A percentile compares a stretch with the other conserved stretches of the same genome.
These are phyloP conservation scores for Vigna reflexopilosa DNA, from an alignment of 306 rosid species.

Conservation along the genomic window DNA sequence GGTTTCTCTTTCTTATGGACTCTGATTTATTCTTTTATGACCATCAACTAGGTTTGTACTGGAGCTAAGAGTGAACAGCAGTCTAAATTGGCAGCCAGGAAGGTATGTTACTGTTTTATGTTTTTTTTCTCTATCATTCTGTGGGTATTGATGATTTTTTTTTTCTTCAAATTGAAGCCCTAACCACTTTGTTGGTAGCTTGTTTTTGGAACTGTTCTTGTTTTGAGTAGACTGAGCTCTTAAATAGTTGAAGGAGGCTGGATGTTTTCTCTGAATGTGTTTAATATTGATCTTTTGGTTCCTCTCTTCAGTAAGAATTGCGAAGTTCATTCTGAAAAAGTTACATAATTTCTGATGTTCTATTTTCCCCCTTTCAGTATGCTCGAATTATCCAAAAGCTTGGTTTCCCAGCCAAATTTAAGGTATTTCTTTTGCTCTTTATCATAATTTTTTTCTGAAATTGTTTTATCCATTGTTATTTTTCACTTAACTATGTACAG, in stretches of 20 bases:
- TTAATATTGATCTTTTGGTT: background rate
- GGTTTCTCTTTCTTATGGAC: conserved; percentile 2
- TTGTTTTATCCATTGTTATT: conserved; percentile 18
- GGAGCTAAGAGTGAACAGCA: conserved; percentile 96
- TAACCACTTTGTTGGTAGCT: conserved; percentile 5
- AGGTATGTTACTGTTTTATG: conserved; percentile 54
- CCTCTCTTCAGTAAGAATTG: background rate
- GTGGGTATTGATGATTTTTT: conserved; percentile 26
- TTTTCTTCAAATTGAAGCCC: background rate
- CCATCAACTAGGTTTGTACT: conserved; percentile 83
- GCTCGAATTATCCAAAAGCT: conserved; percentile 95
- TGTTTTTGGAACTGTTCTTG: conserved; percentile 20
- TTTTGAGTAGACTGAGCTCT: background rate
- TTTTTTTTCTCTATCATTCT: background rate
- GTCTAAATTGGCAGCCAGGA: conserved; percentile 94
- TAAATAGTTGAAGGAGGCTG: background rate
- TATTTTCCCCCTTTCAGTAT: conserved; percentile 58
- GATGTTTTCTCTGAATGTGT: background rate
- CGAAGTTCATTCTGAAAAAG: background rate
- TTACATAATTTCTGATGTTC: conserved; percentile 32
- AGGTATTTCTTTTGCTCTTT: conserved; percentile 54
- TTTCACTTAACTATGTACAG: background rate
- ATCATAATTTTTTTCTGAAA: conserved; percentile 4
- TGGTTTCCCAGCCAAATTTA: conserved; percentile 85
- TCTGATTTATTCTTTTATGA: conserved; percentile 36